Conservation (phyloP, 768 basidiomycete genomes). For the Tephrocybe sp. region DNA sequence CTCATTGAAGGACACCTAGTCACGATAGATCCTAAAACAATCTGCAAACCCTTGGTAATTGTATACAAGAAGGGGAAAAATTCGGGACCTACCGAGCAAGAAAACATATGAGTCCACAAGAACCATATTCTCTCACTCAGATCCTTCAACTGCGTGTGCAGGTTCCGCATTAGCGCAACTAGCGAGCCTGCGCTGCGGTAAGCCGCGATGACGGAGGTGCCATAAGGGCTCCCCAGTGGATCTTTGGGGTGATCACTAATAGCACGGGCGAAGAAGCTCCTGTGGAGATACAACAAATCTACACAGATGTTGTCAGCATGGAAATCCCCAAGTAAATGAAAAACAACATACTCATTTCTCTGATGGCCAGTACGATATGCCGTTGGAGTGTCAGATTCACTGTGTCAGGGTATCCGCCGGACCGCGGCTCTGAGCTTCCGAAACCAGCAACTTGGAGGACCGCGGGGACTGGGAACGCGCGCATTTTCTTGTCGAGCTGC, state of each 20-base stretch:
- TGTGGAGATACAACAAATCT: slow-evolving; percentile 72
- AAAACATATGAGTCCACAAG: slow-evolving; percentile 63
- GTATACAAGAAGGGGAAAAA: slow-evolving; percentile 8
- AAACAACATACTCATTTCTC: slow-evolving; percentile 60
- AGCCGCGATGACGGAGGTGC: slow-evolving; percentile 71
- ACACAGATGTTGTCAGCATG: not conserved
- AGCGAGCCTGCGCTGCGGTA: slow-evolving; percentile 73
- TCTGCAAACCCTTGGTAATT: slow-evolving; percentile 33
- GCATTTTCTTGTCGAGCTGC: slow-evolving; percentile 66
- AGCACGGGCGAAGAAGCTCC: slow-evolving; percentile 73
- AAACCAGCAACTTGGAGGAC: slow-evolving; percentile 69
- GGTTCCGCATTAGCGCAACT: slow-evolving; percentile 68
- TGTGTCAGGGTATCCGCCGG: slow-evolving; percentile 46
- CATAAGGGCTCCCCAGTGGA: slow-evolving; percentile 70
- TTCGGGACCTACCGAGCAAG: slow-evolving; percentile 53
- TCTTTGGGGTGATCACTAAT: slow-evolving; percentile 75
- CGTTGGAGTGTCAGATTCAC: slow-evolving; percentile 59
- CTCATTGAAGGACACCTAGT: slow-evolving; percentile 81
- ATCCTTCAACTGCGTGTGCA: slow-evolving; percentile 63
- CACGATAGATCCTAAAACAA: slow-evolving; percentile 73
- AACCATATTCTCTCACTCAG: slow-evolving; percentile 68
- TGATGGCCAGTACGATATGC: slow-evolving; percentile 66
- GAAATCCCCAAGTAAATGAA: not conserved
- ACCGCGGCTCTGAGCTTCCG: slow-evolving; percentile 51
- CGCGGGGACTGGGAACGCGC: slow-evolving; percentile 66